These are phyloP conservation scores for Tinospora cordifolia DNA, from an alignment of 164 flowering plant species.

Conservation along the genomic window DNA sequence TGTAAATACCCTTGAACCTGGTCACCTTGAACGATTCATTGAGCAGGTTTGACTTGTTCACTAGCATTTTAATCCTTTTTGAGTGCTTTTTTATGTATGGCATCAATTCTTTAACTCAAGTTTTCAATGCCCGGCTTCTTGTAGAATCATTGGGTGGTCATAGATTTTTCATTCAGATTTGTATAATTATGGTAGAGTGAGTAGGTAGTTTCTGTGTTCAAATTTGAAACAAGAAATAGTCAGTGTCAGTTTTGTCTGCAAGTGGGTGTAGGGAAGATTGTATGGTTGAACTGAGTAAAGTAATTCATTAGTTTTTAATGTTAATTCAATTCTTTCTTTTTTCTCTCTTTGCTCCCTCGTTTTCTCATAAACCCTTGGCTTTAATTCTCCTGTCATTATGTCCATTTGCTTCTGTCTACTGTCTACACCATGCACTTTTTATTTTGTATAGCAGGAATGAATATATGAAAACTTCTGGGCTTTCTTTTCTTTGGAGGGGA, in stretches of 20 bases:
- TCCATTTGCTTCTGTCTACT: background rate
- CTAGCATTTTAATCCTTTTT: conserved; percentile 1
- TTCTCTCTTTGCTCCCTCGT: background rate
- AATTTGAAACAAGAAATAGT: background rate
- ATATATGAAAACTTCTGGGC: background rate
- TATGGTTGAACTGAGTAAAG: background rate
- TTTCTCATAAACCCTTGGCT: background rate
- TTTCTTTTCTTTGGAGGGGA: background rate
- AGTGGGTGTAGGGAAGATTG: background rate
- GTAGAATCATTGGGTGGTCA: conserved; percentile 8
- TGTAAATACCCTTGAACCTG: conserved; percentile 17
- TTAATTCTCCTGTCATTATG: background rate
- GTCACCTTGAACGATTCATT: background rate
- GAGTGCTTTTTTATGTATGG: conserved; percentile 8
- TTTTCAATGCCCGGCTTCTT: conserved; percentile 1
- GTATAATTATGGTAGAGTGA: conserved; percentile 4
- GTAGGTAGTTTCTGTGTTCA: background rate
- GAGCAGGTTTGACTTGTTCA: conserved; percentile 12
- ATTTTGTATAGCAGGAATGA: background rate
- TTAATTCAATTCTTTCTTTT: background rate
- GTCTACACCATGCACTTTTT: background rate
- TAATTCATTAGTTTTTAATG: background rate
- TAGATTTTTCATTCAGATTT: background rate
- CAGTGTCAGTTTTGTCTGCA: background rate
- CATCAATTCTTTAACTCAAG: conserved; percentile 10